These are phyloP conservation scores for Diaporthe helianthi DNA, from an alignment of 2,329 filamentous ascomycete genomes.

Conservation along the genomic window DNA sequence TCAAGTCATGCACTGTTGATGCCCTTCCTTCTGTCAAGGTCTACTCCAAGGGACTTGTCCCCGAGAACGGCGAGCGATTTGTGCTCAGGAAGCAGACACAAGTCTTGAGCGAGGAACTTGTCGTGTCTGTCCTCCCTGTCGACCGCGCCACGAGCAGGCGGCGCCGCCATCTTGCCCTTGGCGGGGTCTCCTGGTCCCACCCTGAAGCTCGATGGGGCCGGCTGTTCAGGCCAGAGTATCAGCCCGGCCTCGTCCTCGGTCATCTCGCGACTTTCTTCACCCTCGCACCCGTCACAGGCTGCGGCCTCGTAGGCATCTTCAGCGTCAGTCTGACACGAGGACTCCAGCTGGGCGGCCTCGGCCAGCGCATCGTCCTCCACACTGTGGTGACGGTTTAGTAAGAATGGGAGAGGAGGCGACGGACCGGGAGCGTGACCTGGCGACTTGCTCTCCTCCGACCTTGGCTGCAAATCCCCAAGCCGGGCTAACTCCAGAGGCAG, in stretches of 20 bases:
- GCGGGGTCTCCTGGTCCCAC: neutral
- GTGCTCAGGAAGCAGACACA: slow-evolving; percentile 18
- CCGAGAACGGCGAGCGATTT: slow-evolving; percentile 33
- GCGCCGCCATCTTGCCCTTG: neutral
- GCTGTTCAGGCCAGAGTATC: slow-evolving; percentile 49
- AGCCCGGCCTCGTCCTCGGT: slow-evolving; percentile 49
- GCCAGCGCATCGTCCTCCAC: slow-evolving; percentile 4
- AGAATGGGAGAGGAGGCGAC: neutral
- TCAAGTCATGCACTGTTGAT: slow-evolving; percentile 17
- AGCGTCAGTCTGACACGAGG: neutral
- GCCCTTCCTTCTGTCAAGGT: slow-evolving; percentile 39
- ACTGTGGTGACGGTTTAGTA: neutral
- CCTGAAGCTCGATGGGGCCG: neutral
- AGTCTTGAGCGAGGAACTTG: slow-evolving; percentile 28
- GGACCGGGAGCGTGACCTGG: neutral
- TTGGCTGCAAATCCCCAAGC: neutral
- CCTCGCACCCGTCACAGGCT: neutral
- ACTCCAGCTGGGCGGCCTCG: slow-evolving; percentile 16
- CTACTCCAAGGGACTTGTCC: slow-evolving; percentile 41
- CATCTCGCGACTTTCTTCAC: slow-evolving; percentile 41
- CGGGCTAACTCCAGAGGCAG: neutral
- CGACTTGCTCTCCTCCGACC: neutral
- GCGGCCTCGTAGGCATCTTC: neutral
- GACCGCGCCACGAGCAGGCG: neutral
- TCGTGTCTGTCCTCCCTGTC: slow-evolving; percentile 1